phyloP scores from a whole-genome alignment of 2,329 filamentous ascomycete genomes.

The Bisporella sp. region DNA sequence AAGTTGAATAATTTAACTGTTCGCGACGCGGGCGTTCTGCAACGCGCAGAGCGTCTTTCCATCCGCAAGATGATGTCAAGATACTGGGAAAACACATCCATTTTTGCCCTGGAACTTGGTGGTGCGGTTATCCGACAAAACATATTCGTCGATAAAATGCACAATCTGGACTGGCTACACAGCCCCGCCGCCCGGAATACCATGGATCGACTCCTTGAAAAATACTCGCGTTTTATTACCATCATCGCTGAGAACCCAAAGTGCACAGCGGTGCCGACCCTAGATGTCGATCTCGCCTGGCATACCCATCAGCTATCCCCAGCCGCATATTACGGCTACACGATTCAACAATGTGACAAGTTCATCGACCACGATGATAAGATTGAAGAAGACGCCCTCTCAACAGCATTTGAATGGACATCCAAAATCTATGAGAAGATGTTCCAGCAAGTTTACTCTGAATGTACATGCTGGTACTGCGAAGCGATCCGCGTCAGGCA shows the following conservation, averaged over 20 bases:
- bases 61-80: slow-evolving; percentile 62
- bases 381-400: slow-evolving; percentile 60
- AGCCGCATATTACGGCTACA: slow-evolving; percentile 53
- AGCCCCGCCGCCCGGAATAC: slow-evolving; percentile 57
- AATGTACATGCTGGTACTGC: slow-evolving; percentile 82
- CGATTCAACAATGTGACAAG: slow-evolving; percentile 36
- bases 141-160: slow-evolving; percentile 67
- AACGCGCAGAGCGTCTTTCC: slow-evolving; percentile 32
- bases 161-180: slow-evolving; percentile 70
- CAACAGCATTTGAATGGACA: slow-evolving; percentile 64
- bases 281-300: slow-evolving; percentile 72
- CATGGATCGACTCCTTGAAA: slow-evolving; percentile 55
- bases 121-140: slow-evolving; percentile 61
- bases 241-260: slow-evolving; percentile 45
- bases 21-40: slow-evolving; percentile 14
- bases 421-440: slow-evolving; percentile 59
- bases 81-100: slow-evolving; percentile 62
- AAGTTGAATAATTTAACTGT: slow-evolving; percentile 30
- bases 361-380: slow-evolving; percentile 84
- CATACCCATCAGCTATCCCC: slow-evolving; percentile 72
- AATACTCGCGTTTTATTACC: slow-evolving; percentile 56
- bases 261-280: slow-evolving; percentile 56
- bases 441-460: slow-evolving; percentile 62
- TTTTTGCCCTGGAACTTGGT: slow-evolving; percentile 57
- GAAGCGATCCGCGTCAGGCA: slow-evolving; percentile 57